Base-by-base conservation (phyloP, 208 protist genomes). In the Perkinsela sp. region DNA sequence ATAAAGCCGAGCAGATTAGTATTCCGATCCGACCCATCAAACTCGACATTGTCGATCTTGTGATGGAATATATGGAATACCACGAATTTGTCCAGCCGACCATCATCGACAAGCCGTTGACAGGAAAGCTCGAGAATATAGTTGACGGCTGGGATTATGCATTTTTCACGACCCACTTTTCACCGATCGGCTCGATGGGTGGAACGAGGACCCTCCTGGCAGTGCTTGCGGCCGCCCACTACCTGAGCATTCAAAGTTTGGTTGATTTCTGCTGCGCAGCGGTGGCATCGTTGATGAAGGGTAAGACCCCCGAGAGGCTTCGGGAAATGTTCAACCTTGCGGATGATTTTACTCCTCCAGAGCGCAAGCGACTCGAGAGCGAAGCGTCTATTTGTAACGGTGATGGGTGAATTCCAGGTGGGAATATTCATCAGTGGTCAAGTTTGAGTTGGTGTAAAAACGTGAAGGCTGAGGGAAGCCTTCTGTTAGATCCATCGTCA, bases 331-430 rank as follows among this genome's bases (percentile, higher is more conserved):
- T 95, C 73, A 94, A 94, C 79, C 93, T 94, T 78, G 89, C 92
- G 73, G 94, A 92, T 72, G 91, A 95, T 70, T 95, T 95, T 74
- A 93, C 84, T 0, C 89, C 85, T 0, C 90, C 94, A 70, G 91
- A 95, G 74, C 90, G 94, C 74, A 85, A 87, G 71, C 69, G 79
- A 31, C 72, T 85, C 22, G 67, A 73, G 57, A 30, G 79, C 28
- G 79, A 84, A 29, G 40, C 6, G 22, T 6, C 22, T 57, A 57
- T 57, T 22, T 22, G 13, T n/a, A 57, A 57, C 13, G 22, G 40
- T 57, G n/a, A n/a, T n/a, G n/a, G n/a, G n/a, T n/a, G n/a, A n/a
- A n/a, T n/a, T n/a, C n/a, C n/a, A n/a, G n/a, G n/a, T n/a, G n/a
- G n/a, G n/a, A n/a, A n/a, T n/a, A n/a, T n/a, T n/a, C n/a, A n/a